These are phyloP conservation scores for Fusarium nelsonii DNA, from an alignment of 2,329 filamentous ascomycete genomes.

Conservation along the genomic window DNA sequence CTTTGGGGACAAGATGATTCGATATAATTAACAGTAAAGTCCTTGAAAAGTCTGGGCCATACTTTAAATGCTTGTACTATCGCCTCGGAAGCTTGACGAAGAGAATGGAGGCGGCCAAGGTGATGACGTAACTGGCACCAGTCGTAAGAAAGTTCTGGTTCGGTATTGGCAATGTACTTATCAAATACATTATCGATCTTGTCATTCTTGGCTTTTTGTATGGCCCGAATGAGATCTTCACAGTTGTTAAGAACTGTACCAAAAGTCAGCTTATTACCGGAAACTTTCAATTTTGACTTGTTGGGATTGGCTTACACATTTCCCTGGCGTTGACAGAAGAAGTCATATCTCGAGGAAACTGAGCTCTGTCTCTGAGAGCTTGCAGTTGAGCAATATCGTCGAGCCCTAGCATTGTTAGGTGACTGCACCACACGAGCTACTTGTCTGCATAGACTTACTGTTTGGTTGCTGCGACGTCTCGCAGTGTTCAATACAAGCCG, in stretches of 20 bases:
- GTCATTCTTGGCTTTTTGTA: background rate
- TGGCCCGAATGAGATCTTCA: constrained; percentile 11
- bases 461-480: background rate
- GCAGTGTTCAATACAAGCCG: background rate
- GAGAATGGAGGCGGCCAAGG: constrained; percentile 12
- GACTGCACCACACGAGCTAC: no score
- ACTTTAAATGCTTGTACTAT: background rate
- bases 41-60: constrained; percentile 7
- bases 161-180: background rate
- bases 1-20: background rate
- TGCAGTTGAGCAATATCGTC: background rate
- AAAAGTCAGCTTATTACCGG: background rate
- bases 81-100: constrained; percentile 8
- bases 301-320: background rate
- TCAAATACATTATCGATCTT: constrained; percentile 1
- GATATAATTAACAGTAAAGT: constrained; percentile 6
- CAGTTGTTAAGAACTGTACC: constrained; percentile 6
- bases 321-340: background rate
- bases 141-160: background rate
- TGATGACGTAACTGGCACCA: constrained; percentile 14
- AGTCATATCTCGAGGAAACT: constrained; percentile 13
- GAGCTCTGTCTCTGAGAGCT: background rate
- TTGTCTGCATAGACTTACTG: background rate
- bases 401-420: constrained; percentile 1
- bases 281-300: background rate